Evolutionary conservation across 192 early-diverging fungal genomes (phyloP).

Genomic region (Podila epicladia): DNA sequence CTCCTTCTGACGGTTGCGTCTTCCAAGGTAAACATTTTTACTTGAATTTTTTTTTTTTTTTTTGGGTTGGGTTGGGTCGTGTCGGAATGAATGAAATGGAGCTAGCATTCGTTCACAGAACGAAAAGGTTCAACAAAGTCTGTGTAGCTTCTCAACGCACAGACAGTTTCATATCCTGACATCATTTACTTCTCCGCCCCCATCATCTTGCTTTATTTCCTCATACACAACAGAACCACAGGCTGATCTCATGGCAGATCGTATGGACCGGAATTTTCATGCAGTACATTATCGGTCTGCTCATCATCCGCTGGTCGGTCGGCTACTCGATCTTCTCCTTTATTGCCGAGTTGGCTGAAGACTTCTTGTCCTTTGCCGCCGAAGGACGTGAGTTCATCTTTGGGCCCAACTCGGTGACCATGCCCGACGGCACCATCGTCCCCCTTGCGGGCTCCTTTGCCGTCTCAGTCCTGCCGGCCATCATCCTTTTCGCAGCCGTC

Average conservation of each 20-base stretch:
- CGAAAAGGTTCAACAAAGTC: too few species aligned
- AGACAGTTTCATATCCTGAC: too few species aligned
- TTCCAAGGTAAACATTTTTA: constrained; percentile 59
- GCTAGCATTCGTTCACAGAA: too few species aligned
- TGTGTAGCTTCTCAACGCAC: too few species aligned
- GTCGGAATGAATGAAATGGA: too few species aligned
- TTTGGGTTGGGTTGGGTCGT: too few species aligned
- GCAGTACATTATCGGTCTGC: constrained; percentile 82
- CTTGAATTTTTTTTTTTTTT: background rate
- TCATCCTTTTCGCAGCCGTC: constrained; percentile 86
- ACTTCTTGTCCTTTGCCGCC: constrained; percentile 68
- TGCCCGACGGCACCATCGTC: background rate
- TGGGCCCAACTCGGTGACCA: constrained; percentile 50
- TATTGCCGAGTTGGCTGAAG: constrained; percentile 53
- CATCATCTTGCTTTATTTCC: too few species aligned
- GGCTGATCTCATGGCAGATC: constrained; percentile 74
- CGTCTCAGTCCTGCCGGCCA: constrained; percentile 76
- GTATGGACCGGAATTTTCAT: constrained; percentile 73
- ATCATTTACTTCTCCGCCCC: background rate
- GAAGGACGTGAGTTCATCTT: constrained; percentile 76
- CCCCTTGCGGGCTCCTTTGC: constrained; percentile 63
- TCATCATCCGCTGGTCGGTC: constrained; percentile 73
- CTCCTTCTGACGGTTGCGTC: constrained; percentile 46
- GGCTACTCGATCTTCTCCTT: constrained; percentile 77
- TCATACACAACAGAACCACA: constrained; percentile 43